These are phyloP conservation scores for Didymella arachidicola DNA, from an alignment of 2,329 filamentous ascomycete genomes.

Conservation along the genomic window DNA sequence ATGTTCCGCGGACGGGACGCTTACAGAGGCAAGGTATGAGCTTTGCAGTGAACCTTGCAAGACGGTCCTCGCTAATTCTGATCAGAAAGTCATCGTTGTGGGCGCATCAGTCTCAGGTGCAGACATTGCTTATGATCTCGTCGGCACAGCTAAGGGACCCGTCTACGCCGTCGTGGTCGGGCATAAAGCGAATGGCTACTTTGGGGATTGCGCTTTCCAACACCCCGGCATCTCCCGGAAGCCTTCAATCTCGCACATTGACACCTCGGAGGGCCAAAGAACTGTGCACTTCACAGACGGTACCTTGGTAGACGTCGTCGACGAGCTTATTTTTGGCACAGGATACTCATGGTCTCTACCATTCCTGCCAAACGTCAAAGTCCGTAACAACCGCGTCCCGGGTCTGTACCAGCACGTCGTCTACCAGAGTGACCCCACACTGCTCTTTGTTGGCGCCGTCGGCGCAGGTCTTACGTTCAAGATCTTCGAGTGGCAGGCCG, in stretches of 20 bases:
- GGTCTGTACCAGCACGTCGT: constrained; percentile 67
- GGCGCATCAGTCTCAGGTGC: constrained; percentile 71
- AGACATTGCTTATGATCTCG: constrained; percentile 66
- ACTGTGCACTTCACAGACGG: constrained; percentile 67
- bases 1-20: constrained; percentile 59
- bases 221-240: constrained; percentile 61
- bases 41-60: not conserved
- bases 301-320: constrained; percentile 60
- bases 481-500: constrained; percentile 73
- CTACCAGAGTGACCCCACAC: constrained; percentile 61
- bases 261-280: constrained; percentile 41
- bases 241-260: constrained; percentile 60
- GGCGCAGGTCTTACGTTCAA: constrained; percentile 66
- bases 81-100: constrained; percentile 66
- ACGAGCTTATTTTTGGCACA: constrained; percentile 71
- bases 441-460: constrained; percentile 67
- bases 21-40: constrained; percentile 56
- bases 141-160: constrained; percentile 56
- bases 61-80: constrained; percentile 4
- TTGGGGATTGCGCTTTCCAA: constrained; percentile 67
- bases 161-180: constrained; percentile 64
- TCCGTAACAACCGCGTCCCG: constrained; percentile 64
- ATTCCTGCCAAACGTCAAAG: constrained; percentile 58
- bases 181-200: constrained; percentile 62
- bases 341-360: constrained; percentile 71